Evolutionary conservation across 345 rosid species (phyloP), one percentile per base, ranked within the genome.

Genomic region (Aurinia saxatilis): DNA sequence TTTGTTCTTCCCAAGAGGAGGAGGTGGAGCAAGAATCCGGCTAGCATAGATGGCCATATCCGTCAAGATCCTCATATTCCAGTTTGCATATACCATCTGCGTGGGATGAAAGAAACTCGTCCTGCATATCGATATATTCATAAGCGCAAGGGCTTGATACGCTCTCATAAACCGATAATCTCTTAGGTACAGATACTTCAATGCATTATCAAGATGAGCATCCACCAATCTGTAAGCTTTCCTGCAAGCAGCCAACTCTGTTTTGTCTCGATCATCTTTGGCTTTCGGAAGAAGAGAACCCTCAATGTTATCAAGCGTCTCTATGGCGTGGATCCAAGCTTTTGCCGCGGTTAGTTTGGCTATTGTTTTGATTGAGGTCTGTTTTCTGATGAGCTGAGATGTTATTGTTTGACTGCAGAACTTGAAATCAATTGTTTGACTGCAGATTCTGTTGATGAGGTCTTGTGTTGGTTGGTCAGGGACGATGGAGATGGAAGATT

Each of bases 131-230:
- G 70, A 57, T 1, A 71, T 64, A 29, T 71, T 71, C 36, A 64
- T 46, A 8, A 71, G 75, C 3, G 75, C 42, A 31, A 71, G 66
- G 42, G 75, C 75, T 42, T 71, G 75, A 50, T 71, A 71, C 13
- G 75, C 75, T 57, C 75, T 71, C 70, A 71, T 64, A 15, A 71
- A 57, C n/a, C 66, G 33, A 57, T 71, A 71, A 13, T 71, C 66
- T n/a, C 60, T 14, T 1, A 57, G 46, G 50, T 57, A 71, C 66
- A 71, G 41, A 45, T 64, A 71, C 62, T 57, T 71, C 66, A 64
- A 57, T 3, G 75, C 75, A 12, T 71, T 65, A 10, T 71, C 75
- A 0, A 71, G 16, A 51, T 71, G 70, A 50, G 75, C 70, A 19
- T 71, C 75, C 30, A 71, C 50, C 42, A 64, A 57, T 6, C 58